Base-by-base conservation (phyloP, 192 early-diverging fungal species). In the Oehlia diaphana region DNA sequence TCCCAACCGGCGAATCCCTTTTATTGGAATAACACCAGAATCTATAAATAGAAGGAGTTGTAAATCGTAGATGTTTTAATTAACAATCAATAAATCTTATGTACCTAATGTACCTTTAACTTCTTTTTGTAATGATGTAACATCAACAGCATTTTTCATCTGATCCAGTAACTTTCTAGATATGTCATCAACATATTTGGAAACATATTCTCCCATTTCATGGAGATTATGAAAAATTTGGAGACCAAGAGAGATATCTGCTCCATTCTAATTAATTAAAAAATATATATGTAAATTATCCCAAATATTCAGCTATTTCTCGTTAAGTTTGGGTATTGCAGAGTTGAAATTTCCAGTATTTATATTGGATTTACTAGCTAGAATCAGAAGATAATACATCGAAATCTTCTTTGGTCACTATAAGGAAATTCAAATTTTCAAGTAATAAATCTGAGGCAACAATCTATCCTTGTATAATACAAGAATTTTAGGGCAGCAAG, bases 211-310 rank as follows among this genome's bases (percentile, higher is more conserved):
- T 6, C 82, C 84, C 77, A 90, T 80, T n/a, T 85, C 62, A 67
- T 87, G 80, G 23, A 90, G 78, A 37, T 85, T 86, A 58, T 90
- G 84, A 82, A 88, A 88, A 13, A 90, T 85, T 62, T 88, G 89
- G 28, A 90, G 78, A 16, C 86, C 85, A 28, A 85, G 80, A 33
- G 86, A 85, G 42, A 90, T 87, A 42, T 90, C 85, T 23, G 86
- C 80, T 69, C 87, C 84, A 50, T 86, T 84, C 39, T 87, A 83
- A 6, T 77, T 16, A 12, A n/a, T 21, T 35, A 4, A 64, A 37
- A 63, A 39, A n/a, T 63, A 61, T 71, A 39, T 37, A 19, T 53
- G 16, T 53, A 58, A 58, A 58, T 58, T 58, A 58, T 21, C 1
- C 9, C 44, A 21, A 21, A 58, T 19, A n/a, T 19, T 14, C 14